Conservation (phyloP, 257 asterid genomes). For the Forsythia viridissima region DNA sequence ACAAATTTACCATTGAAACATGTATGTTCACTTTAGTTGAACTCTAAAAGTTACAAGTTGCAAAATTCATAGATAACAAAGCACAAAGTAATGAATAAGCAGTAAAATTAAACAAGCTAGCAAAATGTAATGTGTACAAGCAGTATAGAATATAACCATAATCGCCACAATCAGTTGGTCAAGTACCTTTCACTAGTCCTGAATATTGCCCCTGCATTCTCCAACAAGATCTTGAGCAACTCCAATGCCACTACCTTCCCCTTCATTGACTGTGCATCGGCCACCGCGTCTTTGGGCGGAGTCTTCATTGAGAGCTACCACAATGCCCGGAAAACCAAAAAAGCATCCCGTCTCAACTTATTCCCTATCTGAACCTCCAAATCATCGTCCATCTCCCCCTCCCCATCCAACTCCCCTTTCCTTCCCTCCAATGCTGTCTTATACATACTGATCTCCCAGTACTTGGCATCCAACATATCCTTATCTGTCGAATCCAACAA, state of each 20-base stretch:
- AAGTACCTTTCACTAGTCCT: conserved; percentile 97
- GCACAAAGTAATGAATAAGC: conserved; percentile 5
- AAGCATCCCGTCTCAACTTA: conserved; percentile 93
- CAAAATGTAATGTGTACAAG: conserved; percentile 9
- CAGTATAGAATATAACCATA: not conserved
- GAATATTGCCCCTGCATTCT: conserved; percentile 96
- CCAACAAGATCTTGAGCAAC: conserved; percentile 93
- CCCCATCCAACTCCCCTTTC: conserved; percentile 96
- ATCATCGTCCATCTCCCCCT: conserved; percentile 93
- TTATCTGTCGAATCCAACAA: conserved; percentile 96
- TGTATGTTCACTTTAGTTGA: not conserved
- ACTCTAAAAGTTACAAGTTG: not conserved
- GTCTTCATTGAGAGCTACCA: conserved; percentile 99
- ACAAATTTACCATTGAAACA: conserved; percentile 18
- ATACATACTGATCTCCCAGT: conserved; percentile 99
- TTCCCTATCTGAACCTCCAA: conserved; percentile 96
- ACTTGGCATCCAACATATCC: conserved; percentile 99
- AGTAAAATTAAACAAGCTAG: not conserved
- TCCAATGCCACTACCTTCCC: conserved; percentile 97
- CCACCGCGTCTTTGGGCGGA: conserved; percentile 88
- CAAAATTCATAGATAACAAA: not conserved
- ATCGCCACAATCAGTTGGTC: not conserved
- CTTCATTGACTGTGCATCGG: conserved; percentile 89
- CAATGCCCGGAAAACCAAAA: conserved; percentile 88
- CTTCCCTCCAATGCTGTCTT: conserved; percentile 95